Evolutionary conservation across 768 basidiomycete species (phyloP).

Genomic region (Butyriboletus loyo): DNA sequence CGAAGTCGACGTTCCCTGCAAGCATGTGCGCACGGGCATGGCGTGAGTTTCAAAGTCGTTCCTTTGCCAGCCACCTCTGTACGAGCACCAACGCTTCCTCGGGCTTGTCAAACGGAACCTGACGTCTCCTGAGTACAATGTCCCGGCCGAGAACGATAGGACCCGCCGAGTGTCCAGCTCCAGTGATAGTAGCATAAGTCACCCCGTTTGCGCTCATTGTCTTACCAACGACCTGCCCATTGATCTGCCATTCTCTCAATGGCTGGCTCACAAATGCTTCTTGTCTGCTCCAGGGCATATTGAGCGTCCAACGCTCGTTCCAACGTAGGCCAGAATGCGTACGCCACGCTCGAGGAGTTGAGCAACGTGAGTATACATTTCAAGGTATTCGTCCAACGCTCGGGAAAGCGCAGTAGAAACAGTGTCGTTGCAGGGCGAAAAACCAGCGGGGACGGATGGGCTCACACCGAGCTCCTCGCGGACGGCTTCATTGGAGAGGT

Average conservation of each 20-base stretch:
- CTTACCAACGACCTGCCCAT: constrained; percentile 44
- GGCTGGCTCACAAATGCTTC: constrained; percentile 43
- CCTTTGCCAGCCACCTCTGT: constrained; percentile 41
- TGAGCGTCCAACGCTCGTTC: constrained; percentile 68
- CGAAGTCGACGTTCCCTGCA: background rate
- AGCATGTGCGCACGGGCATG: background rate
- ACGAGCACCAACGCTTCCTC: constrained; percentile 46
- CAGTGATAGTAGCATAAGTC: constrained; percentile 58
- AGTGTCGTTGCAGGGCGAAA: constrained; percentile 33
- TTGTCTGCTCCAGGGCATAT: constrained; percentile 64
- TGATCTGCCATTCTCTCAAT: constrained; percentile 56
- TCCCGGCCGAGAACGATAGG: background rate
- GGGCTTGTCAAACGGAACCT: constrained; percentile 62
- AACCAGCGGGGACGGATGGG: constrained; percentile 35
- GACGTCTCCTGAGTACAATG: background rate
- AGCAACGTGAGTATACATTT: constrained; percentile 32
- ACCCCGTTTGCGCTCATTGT: constrained; percentile 53
- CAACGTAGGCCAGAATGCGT: constrained; percentile 64
- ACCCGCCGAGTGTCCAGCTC: constrained; percentile 71
- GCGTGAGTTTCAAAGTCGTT: constrained; percentile 4
- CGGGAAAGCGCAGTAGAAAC: constrained; percentile 47
- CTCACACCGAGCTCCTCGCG: constrained; percentile 59
- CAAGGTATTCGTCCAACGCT: constrained; percentile 38
- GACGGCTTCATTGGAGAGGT: constrained; percentile 55
- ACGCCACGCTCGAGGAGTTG: constrained; percentile 68